Evolutionary conservation across 2,329 filamentous ascomycete species (phyloP).

Genomic region (Didymosphaeria variabile): DNA sequence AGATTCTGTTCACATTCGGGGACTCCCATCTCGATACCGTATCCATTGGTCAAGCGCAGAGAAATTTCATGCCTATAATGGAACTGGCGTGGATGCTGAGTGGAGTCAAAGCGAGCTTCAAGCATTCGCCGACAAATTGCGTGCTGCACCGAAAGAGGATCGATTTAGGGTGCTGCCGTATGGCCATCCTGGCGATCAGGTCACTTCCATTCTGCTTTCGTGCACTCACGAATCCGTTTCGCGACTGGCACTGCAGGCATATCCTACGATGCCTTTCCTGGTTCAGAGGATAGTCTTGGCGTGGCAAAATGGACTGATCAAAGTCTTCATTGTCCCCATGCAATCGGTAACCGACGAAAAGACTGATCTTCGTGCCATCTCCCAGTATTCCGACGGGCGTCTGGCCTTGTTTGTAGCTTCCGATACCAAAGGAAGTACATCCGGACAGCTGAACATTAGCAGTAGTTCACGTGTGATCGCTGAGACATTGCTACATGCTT

Average conservation of each 20-base stretch:
- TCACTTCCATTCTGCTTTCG: constrained; percentile 53
- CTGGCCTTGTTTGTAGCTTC: constrained; percentile 45
- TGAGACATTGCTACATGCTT: constrained; percentile 47
- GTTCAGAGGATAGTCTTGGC: constrained; percentile 40
- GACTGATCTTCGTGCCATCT: constrained; percentile 50
- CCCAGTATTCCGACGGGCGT: constrained; percentile 38
- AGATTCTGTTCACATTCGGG: constrained; percentile 36
- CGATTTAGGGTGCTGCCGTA: constrained; percentile 53
- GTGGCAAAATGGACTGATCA: constrained; percentile 45
- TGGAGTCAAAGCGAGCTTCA: constrained; percentile 63
- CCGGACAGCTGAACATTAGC: constrained; percentile 40
- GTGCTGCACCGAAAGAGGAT: constrained; percentile 52
- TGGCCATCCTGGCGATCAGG: constrained; percentile 55
- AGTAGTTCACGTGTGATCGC: constrained; percentile 46
- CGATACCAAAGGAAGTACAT: constrained; percentile 34
- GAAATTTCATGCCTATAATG: constrained; percentile 56
- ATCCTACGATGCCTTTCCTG: constrained; percentile 51
- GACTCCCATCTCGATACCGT: constrained; percentile 29
- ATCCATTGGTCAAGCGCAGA: constrained; percentile 32
- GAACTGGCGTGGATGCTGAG: constrained; percentile 54
- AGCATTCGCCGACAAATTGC: constrained; percentile 55
- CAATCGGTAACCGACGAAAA: constrained; percentile 40
- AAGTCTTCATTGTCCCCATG: constrained; percentile 47
- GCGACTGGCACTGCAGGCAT: constrained; percentile 53
- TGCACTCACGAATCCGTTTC: constrained; percentile 49